Base-by-base conservation (phyloP, 2,329 filamentous ascomycete genomes). In the Cyanodermella asteris region DNA sequence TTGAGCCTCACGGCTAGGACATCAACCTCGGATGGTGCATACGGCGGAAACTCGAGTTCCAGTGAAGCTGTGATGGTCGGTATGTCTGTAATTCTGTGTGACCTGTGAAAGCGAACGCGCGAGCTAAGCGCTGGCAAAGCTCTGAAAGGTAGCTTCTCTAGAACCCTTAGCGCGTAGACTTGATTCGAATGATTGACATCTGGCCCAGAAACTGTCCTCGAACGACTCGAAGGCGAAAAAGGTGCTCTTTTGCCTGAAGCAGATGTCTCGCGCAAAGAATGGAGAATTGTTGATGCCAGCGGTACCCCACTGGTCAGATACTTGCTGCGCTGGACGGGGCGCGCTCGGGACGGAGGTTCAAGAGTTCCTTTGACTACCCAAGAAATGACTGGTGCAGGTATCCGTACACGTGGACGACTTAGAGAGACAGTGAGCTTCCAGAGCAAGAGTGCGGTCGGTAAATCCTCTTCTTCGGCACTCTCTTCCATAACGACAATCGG, bases 51-150 rank as follows among this genome's bases (percentile, higher is more conserved):
- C 21, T 36, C 34, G 25, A 36, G 21, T 18, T 36, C 34, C 14
- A 36, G 25, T 11, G 22, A 28, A 16, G 34, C 34, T 9, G 32
- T 28, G 7, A 34, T 20, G 7, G 23, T 23, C 12, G 20, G 22
- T 22, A 22, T 23, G 7, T 16, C 22, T n/a, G 24, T 12, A 10
- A n/a, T n/a, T 11, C 15, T 13, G n/a, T 28, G 26, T 7, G 30
- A 24, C 14, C 21, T 32, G 8, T 28, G 28, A 20, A 34, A 34
- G 5, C 32, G 34, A 7, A 36, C 23, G 15, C 34, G 28, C 15
- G 31, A 30, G 17, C 28, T 36, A 12, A 34, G 27, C 5, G 33
- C 33, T n/a, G 31, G 31, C 8, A 35, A 14, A 8, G 31, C 33
- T 15, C 13, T 23, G 23, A 35, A 31, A 5, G 24, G 22, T 16